Evolutionary conservation across 192 early-diverging fungal species (phyloP).

Genomic region (Backusella parvicylindrica): DNA sequence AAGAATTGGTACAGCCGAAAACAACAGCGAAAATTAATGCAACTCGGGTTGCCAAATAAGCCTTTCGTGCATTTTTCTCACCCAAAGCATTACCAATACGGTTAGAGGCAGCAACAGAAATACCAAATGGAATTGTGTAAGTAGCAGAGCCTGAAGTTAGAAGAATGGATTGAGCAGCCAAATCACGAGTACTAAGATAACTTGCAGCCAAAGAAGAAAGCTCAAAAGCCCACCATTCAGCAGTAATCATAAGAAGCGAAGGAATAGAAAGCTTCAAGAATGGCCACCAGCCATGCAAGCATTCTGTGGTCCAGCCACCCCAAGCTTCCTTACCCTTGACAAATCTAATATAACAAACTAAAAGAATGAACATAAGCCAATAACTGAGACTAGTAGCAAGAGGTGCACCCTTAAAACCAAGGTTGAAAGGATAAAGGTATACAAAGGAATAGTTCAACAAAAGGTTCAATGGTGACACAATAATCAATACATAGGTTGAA

Average conservation of each 20-base stretch:
- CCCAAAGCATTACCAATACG: conserved; percentile 80
- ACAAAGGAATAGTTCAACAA: conserved; percentile 78
- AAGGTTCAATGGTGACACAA: conserved; percentile 70
- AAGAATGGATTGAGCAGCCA: conserved; percentile 84
- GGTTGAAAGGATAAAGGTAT: conserved; percentile 57
- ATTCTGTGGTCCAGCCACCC: conserved; percentile 82
- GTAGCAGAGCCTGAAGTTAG: conserved; percentile 69
- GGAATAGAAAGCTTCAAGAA: conserved; percentile 74
- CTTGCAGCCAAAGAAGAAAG: conserved; percentile 69
- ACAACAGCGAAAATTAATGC: conserved; percentile 49
- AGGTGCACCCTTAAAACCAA: conserved; percentile 86
- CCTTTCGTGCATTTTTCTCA: conserved; percentile 42
- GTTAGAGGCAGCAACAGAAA: conserved; percentile 77
- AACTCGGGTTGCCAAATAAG: conserved; percentile 47
- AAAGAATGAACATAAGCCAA: conserved; percentile 65
- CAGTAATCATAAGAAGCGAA: conserved; percentile 75
- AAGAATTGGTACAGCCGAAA: conserved; percentile 52
- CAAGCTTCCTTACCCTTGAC: conserved; percentile 71
- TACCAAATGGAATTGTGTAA: conserved; percentile 76
- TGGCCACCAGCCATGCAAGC: conserved; percentile 55
- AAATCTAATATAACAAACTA: conserved; percentile 62
- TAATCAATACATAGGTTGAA: conserved; percentile 65
- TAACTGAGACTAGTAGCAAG: conserved; percentile 75
- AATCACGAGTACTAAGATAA: conserved; percentile 63
- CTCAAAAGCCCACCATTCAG: conserved; percentile 79